phyloP scores from a whole-genome alignment of 148 eudicot genomes.

The Rhododendron vialii region DNA sequence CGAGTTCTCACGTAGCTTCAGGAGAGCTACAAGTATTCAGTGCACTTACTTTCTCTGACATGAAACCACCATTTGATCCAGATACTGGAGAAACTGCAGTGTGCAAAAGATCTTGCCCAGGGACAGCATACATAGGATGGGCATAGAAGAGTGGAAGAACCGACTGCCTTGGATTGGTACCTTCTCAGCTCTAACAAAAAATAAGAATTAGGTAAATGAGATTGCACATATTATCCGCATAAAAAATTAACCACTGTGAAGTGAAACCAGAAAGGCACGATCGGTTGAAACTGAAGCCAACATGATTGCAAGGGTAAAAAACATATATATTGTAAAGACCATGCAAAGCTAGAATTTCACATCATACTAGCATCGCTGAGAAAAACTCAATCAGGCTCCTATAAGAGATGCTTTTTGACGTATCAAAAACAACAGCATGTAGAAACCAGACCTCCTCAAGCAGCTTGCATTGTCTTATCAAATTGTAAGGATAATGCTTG shows the following conservation, averaged over 20 bases:
- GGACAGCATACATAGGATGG: neutral
- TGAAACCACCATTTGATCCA: neutral
- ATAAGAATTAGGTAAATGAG: neutral
- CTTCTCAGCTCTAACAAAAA: neutral
- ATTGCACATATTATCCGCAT: neutral
- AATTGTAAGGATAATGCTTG: neutral
- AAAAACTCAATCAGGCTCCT: neutral
- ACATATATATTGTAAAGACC: neutral
- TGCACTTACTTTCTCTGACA: neutral
- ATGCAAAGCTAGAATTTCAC: neutral
- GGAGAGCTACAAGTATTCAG: neutral
- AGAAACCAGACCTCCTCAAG: neutral
- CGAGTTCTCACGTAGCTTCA: constrained; percentile 12
- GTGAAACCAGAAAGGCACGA: neutral
- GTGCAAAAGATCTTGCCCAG: neutral
- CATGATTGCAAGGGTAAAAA: neutral
- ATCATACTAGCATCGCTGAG: neutral
- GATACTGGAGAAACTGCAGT: neutral
- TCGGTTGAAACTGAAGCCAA: neutral
- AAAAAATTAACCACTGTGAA: neutral
- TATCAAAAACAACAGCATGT: neutral
- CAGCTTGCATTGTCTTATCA: neutral
- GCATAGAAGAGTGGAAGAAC: neutral
- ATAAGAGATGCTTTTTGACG: neutral
- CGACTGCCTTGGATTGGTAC: neutral